A percentile compares a stretch with the other conserved stretches of the same genome.
Evolutionary conservation across 1,284 basidiomycete genomes (phyloP).

Genomic region (Cystobasidium sp.): DNA sequence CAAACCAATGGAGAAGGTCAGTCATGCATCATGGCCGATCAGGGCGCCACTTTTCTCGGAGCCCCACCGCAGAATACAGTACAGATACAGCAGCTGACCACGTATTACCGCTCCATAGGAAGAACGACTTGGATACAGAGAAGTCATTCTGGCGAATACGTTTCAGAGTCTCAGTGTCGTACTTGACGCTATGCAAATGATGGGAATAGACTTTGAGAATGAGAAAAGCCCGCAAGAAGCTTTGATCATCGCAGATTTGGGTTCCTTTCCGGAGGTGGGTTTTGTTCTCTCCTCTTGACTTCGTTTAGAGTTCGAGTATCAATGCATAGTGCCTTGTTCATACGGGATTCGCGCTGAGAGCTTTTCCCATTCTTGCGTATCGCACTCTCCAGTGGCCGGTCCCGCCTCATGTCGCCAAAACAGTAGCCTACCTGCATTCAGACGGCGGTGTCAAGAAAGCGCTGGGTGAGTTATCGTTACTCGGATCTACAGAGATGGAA

Average conservation of each 20-base stretch:
- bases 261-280: conserved; percentile 80
- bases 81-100: neutral
- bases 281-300: conserved; percentile 58
- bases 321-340: neutral
- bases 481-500: no score
- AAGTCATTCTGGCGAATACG: conserved; percentile 91
- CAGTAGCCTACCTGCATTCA: conserved; percentile 78
- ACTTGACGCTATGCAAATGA: conserved; percentile 80
- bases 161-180: conserved; percentile 64
- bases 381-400: conserved; percentile 29
- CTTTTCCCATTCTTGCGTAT: neutral
- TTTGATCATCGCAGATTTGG: conserved; percentile 75
- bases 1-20: conserved; percentile 69
- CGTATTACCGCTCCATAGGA: conserved; percentile 3
- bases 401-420: conserved; percentile 76
- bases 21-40: neutral
- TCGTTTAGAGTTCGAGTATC: neutral
- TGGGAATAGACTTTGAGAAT: conserved; percentile 66
- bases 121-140: conserved; percentile 55
- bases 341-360: neutral
- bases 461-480: conserved; percentile 64
- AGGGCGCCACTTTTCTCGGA: neutral
- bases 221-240: conserved; percentile 68
- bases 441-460: conserved; percentile 82
- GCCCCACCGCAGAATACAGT: neutral